These are phyloP conservation scores for Phaeoacremonium minimum DNA, from an alignment of 2,329 filamentous ascomycete genomes.

Conservation along the genomic window DNA sequence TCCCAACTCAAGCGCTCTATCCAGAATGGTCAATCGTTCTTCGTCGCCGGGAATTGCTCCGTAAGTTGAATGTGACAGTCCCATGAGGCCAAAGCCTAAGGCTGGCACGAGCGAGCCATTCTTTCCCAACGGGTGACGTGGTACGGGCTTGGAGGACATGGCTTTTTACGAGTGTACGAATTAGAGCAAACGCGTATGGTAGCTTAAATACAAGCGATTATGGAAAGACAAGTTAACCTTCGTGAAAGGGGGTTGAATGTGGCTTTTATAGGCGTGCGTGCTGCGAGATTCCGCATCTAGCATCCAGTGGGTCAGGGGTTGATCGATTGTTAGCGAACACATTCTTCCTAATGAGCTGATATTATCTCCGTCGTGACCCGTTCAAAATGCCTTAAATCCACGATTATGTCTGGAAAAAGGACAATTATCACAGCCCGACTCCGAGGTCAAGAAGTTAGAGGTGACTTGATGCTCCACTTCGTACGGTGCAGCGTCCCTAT, in stretches of 20 bases:
- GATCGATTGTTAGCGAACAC: too few species aligned
- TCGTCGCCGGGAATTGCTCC: conserved; percentile 10
- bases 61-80: conserved; percentile 10
- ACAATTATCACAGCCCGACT: neutral
- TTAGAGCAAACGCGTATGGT: neutral
- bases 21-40: conserved; percentile 11
- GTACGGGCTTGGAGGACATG: neutral
- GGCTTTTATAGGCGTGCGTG: neutral
- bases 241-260: neutral
- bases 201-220: too few species aligned
- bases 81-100: conserved; percentile 9
- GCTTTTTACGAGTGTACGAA: neutral
- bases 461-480: neutral
- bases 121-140: neutral
- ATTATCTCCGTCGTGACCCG: too few species aligned
- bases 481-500: neutral
- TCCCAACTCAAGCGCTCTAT: conserved; percentile 12
- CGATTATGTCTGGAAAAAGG: neutral
- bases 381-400: neutral
- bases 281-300: neutral
- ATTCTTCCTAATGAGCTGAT: too few species aligned
- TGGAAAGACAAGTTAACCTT: neutral
- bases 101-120: conserved; percentile 5
- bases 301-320: neutral
- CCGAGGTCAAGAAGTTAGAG: neutral